Evolutionary conservation across 2,329 filamentous ascomycete genomes (phyloP).

Genomic region (Penicillium sp.): DNA sequence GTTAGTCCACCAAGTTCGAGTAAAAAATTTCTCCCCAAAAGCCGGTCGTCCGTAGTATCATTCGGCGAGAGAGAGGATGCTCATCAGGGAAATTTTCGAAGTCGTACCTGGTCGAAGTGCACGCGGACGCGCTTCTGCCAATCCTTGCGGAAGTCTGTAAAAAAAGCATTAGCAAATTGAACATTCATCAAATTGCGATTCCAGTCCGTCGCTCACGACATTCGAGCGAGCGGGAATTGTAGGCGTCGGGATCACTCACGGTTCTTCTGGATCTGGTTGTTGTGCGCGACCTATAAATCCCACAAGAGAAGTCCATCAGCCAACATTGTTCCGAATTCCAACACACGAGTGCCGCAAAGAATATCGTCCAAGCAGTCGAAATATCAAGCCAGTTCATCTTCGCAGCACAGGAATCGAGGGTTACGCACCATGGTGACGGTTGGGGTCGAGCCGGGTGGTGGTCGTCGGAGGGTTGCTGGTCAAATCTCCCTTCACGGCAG

Average conservation of each 20-base stretch:
- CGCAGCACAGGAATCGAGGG: conserved; percentile 19
- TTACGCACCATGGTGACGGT: conserved; percentile 52
- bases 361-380: conserved; percentile 13
- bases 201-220: conserved; percentile 14
- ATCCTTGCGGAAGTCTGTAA: conserved; percentile 95
- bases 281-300: conserved; percentile 84
- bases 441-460: conserved; percentile 51
- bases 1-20: conserved; percentile 31
- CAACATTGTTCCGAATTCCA: conserved; percentile 20
- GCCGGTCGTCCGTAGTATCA: conserved; percentile 17
- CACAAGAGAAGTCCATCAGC: conserved; percentile 30
- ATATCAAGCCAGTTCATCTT: conserved; percentile 14
- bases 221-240: conserved; percentile 1
- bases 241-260: conserved; percentile 56
- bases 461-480: conserved; percentile 48
- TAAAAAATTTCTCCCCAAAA: conserved; percentile 16
- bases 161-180: conserved; percentile 29
- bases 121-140: conserved; percentile 98
- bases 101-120: conserved; percentile 98
- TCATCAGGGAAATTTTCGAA: conserved; percentile 27
- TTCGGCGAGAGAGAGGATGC: conserved; percentile 7
- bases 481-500: conserved; percentile 42
- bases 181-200: conserved; percentile 19
- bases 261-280: conserved; percentile 97
- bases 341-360: conserved; percentile 9